A percentile compares a stretch with the other conserved stretches of the same genome.
Evolutionary conservation across 192 early-diverging fungal species (phyloP).

Genomic region (Funneliformis mosseae): DNA sequence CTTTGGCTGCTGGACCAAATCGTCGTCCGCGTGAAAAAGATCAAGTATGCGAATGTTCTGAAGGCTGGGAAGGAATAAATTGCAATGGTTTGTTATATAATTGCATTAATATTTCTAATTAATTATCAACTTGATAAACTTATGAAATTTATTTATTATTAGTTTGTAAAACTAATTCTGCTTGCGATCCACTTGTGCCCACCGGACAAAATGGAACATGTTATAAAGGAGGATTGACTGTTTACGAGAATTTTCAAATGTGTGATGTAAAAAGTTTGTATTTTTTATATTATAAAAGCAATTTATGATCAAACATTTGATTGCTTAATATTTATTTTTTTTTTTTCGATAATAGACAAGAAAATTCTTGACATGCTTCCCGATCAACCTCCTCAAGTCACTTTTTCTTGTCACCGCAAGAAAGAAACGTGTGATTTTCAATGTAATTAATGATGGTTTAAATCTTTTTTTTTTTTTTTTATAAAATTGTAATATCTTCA

Average conservation of each 20-base stretch:
- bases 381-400: conserved; percentile 75
- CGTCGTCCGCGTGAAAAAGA: conserved; percentile 56
- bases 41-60: conserved; percentile 71
- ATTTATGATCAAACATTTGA: neutral
- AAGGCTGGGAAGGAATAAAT: conserved; percentile 92
- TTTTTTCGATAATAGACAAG: conserved; percentile 41
- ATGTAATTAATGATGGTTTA: conserved; percentile 47
- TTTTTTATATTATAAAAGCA: neutral
- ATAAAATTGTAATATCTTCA: too few relatives aligned
- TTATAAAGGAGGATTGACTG: conserved; percentile 72
- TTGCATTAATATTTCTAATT: neutral
- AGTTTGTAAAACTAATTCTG: conserved; percentile 66
- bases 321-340: neutral
- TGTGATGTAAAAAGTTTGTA: conserved; percentile 74
- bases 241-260: conserved; percentile 68
- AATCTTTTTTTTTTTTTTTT: neutral
- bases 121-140: neutral
- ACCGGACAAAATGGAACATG: conserved; percentile 75
- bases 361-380: conserved; percentile 63
- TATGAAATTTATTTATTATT: neutral
- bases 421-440: conserved; percentile 70
- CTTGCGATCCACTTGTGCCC: conserved; percentile 68
- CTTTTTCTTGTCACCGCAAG: conserved; percentile 67
- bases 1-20: conserved; percentile 64
- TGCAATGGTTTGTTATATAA: conserved; percentile 70